These are phyloP conservation scores for Sporopachydermia lactativora DNA, from an alignment of 805 yeast genomes.

Conservation along the genomic window DNA sequence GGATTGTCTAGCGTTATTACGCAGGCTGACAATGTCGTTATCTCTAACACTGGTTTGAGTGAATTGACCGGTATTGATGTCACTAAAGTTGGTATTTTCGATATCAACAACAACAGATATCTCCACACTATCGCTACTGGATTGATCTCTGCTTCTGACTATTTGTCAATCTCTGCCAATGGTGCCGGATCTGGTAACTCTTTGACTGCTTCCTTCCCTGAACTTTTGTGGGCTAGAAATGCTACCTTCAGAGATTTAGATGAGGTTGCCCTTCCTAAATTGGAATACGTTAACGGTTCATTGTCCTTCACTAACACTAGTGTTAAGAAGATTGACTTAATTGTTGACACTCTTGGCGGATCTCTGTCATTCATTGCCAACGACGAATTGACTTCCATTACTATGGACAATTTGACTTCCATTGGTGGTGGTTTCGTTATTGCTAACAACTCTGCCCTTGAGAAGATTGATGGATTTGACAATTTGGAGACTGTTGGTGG, in stretches of 20 bases:
- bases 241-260: slow-evolving; percentile 71
- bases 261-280: slow-evolving; percentile 53
- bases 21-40: slow-evolving; percentile 50
- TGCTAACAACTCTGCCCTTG: slow-evolving; percentile 69
- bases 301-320: slow-evolving; percentile 68
- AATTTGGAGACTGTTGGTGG: slow-evolving; percentile 67
- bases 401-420: slow-evolving; percentile 53
- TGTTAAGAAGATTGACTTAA: slow-evolving; percentile 37
- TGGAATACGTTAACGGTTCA: slow-evolving; percentile 66
- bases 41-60: slow-evolving; percentile 27
- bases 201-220: slow-evolving; percentile 36
- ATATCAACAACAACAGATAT: slow-evolving; percentile 85
- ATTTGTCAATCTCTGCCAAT: slow-evolving; percentile 74
- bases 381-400: slow-evolving; percentile 51
- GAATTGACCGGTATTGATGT: slow-evolving; percentile 25
- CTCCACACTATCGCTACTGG: slow-evolving; percentile 55
- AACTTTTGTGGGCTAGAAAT: slow-evolving; percentile 76
- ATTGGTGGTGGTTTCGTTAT: slow-evolving; percentile 92
- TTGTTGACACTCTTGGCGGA: slow-evolving; percentile 56
- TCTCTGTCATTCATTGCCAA: slow-evolving; percentile 67
- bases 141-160: slow-evolving; percentile 57
- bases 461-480: slow-evolving; percentile 58
- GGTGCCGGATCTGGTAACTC: slow-evolving; percentile 58
- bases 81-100: slow-evolving; percentile 20
- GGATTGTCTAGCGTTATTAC: slow-evolving; percentile 61